Base-by-base conservation (phyloP, 2,329 filamentous ascomycete genomes). In the Paraconiothyrium brasiliense region DNA sequence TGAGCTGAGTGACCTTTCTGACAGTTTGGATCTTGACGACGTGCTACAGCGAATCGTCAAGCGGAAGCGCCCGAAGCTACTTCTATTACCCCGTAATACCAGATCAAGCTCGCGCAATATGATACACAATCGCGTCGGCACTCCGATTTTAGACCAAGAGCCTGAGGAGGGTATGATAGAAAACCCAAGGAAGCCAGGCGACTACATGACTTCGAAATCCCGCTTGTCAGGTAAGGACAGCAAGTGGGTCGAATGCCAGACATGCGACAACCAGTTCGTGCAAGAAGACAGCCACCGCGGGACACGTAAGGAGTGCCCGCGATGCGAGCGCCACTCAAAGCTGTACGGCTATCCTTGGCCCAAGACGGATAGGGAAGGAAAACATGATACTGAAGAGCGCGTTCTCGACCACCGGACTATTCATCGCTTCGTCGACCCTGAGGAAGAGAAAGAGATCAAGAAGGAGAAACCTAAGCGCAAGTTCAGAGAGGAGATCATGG, bases 311-410 rank as follows among this genome's bases (percentile, higher is more conserved):
- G 90, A 92, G 16, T 99, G 95, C 76, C 94, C 93, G 4, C 88
- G 95, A 7, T 99, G 95, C 78, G 95, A 99, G 80, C 88, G 95
- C 0, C 95, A 99, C 75, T 96, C 92, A 16, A 98, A 97, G 81
- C 82, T 99, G 0, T 99, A 98, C 76, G 96, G 96, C 0, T 97
- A 92, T 74, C 85, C 91, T 60, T 99, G 95, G 95, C 95, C 95
- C 6, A 97, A 99, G 82, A 98, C 95, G 0, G 91, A 97, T 62
- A 90, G 85, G 64, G 88, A 90, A 30, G 92, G 92, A 0, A 87
- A 88, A 16, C 78, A 86, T 22, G 95, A 98, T 74, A 89, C 87
- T 9, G 85, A 88, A 64, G 83, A 88, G 68, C 78, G 88, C 6
- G 83, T 97, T 0, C 84, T 95, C 62, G 94, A 98, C 74, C 94